Evolutionary conservation across 2,329 filamentous ascomycete genomes (phyloP).

Genomic region (Sporothrix phasma): DNA sequence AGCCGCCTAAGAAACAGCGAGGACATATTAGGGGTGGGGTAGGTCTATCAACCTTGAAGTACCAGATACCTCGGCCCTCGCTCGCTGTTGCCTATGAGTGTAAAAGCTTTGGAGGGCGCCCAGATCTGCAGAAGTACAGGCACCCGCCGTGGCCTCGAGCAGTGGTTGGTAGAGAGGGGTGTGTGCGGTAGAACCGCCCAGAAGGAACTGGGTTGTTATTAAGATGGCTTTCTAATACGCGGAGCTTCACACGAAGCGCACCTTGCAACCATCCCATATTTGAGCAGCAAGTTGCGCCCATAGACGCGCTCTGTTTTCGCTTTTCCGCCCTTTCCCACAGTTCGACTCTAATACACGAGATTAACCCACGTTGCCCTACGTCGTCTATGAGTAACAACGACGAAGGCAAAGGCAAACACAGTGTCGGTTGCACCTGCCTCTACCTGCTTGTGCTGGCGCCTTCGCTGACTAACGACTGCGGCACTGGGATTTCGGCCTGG

Average conservation of each 20-base stretch:
- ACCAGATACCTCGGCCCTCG: background rate
- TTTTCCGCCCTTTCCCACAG: background rate
- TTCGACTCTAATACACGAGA: background rate
- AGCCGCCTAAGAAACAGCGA: background rate
- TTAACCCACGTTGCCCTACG: background rate
- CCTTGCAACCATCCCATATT: background rate
- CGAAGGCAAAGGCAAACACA: background rate
- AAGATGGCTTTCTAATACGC: constrained; percentile 1
- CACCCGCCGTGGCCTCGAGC: background rate
- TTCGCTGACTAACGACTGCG: background rate
- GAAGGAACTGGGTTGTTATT: constrained; percentile 7
- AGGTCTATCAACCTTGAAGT: background rate
- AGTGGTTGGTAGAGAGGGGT: background rate
- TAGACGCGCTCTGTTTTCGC: constrained; percentile 3
- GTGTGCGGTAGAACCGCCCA: constrained; percentile 7
- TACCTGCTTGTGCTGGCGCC: background rate
- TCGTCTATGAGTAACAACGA: too few species aligned
- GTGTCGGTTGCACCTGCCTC: background rate
- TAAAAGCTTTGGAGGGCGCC: constrained; percentile 5
- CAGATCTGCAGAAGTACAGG: background rate
- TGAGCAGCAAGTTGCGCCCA: background rate
- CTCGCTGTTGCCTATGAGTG: constrained; percentile 1
- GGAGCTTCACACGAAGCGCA: background rate
- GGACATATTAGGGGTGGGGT: background rate
- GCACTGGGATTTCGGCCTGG: background rate